Conservation (phyloP, 805 yeast species). For the Wickerhamiella vanderwaltii region DNA sequence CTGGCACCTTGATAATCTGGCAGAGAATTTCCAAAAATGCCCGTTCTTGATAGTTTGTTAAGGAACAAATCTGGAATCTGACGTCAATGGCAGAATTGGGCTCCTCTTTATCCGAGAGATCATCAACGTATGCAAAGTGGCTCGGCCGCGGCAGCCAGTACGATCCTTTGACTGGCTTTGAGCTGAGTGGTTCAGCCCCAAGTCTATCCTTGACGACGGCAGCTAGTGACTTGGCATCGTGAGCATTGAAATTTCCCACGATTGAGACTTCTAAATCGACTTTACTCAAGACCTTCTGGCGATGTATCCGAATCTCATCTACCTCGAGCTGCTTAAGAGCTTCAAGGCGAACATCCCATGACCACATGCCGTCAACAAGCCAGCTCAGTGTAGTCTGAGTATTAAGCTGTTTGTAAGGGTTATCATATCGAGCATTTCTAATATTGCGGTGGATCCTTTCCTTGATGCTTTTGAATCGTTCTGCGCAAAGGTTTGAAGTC, state of each 20-base stretch:
- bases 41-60: constrained; percentile 32
- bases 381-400: constrained; percentile 43
- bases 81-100: constrained; percentile 77
- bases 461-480: constrained; percentile 55
- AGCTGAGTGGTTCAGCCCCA: constrained; percentile 29
- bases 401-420: constrained; percentile 71
- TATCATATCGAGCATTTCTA: constrained; percentile 56
- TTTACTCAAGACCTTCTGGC: constrained; percentile 36
- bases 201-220: constrained; percentile 32
- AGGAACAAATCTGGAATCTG: constrained; percentile 52
- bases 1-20: constrained; percentile 72
- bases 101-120: constrained; percentile 51
- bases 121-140: constrained; percentile 17
- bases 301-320: constrained; percentile 12
- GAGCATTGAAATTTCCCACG: constrained; percentile 56
- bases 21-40: constrained; percentile 52
- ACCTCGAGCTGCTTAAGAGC: constrained; percentile 36
- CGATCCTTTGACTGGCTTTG: constrained; percentile 35
- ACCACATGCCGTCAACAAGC: constrained; percentile 62
- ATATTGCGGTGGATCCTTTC: constrained; percentile 50
- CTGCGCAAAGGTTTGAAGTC: constrained; percentile 38
- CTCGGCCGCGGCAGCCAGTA: constrained; percentile 25
- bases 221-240: constrained; percentile 42
- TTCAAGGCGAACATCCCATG: constrained; percentile 47
- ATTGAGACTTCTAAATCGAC: constrained; percentile 59